A percentile compares a stretch with the other conserved stretches of the same genome.
Evolutionary conservation across 2,329 filamentous ascomycete species (phyloP).

Genomic region (Colletotrichum sp.): DNA sequence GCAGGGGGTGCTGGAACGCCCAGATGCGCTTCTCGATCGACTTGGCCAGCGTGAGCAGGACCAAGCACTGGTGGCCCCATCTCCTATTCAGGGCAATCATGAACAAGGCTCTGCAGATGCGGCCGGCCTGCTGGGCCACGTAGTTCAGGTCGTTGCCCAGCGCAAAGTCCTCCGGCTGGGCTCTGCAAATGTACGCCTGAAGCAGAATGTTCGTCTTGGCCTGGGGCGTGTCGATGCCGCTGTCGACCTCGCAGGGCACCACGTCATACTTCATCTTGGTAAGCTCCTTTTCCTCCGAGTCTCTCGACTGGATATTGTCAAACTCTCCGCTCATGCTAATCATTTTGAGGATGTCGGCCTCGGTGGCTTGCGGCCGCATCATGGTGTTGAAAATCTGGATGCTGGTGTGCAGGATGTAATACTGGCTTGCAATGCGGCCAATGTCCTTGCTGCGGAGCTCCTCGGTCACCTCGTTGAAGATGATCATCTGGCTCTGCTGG

Average conservation of each 20-base stretch:
- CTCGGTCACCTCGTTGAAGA: conserved; percentile 94
- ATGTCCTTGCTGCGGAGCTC: conserved; percentile 94
- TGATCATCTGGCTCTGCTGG: conserved; percentile 97
- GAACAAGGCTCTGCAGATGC: conserved; percentile 93
- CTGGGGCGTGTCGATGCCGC: conserved; percentile 73
- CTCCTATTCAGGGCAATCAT: conserved; percentile 96
- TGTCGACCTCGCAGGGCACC: conserved; percentile 79
- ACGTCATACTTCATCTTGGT: conserved; percentile 71
- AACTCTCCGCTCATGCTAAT: conserved; percentile 98
- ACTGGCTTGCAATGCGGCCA: conserved; percentile 95
- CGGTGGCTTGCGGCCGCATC: conserved; percentile 86
- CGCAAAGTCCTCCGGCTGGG: conserved; percentile 90
- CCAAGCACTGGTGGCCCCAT: conserved; percentile 95
- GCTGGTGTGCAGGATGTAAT: conserved; percentile 91
- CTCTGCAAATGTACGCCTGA: conserved; percentile 91
- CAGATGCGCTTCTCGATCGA: conserved; percentile 96
- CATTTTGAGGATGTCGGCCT: conserved; percentile 94
- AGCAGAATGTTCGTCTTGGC: conserved; percentile 95
- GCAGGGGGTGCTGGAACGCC: conserved; percentile 92
- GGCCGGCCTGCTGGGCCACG: conserved; percentile 91
- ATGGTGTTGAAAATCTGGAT: conserved; percentile 95
- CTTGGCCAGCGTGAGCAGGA: conserved; percentile 90
- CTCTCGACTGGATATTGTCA: conserved; percentile 92
- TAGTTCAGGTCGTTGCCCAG: conserved; percentile 91
- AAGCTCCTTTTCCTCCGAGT: conserved; percentile 90